Percentiles rank a stretch among this genome's conserved stretches.
phyloP scores from a whole-genome alignment of 2,329 filamentous ascomycete species.

The Eutypella sp. region DNA sequence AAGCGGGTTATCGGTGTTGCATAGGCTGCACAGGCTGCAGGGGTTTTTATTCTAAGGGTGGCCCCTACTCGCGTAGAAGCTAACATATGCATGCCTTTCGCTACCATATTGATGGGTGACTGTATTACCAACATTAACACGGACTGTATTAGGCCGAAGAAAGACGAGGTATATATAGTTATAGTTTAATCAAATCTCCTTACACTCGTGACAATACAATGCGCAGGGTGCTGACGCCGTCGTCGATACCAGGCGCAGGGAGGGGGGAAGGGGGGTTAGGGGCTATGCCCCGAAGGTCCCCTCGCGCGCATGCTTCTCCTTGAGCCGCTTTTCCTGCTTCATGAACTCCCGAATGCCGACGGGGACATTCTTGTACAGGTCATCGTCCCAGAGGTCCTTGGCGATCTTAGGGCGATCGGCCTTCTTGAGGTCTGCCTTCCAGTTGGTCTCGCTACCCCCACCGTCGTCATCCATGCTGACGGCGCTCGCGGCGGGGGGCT shows the following conservation, averaged over 20 bases:
- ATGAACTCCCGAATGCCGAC: conserved; percentile 96
- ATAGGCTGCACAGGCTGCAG: not conserved
- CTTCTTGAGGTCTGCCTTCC: conserved; percentile 38
- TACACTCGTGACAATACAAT: too few relatives aligned
- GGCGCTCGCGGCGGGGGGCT: conserved; percentile 28
- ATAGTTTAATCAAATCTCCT: too few relatives aligned
- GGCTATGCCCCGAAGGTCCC: conserved; percentile 40
- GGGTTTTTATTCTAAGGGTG: too few relatives aligned
- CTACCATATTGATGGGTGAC: too few relatives aligned
- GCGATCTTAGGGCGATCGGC: conserved; percentile 34
- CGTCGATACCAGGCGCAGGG: too few relatives aligned
- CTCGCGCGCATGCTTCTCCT: conserved; percentile 63
- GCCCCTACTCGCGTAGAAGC: too few relatives aligned
- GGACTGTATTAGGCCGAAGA: too few relatives aligned
- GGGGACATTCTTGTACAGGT: conserved; percentile 74
- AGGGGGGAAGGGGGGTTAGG: not conserved
- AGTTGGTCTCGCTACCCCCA: conserved; percentile 67
- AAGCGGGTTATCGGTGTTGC: not conserved
- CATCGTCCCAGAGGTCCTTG: conserved; percentile 55
- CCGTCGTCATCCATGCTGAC: conserved; percentile 75
- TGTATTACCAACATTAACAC: too few relatives aligned
- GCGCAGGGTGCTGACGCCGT: too few relatives aligned
- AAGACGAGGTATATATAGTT: too few relatives aligned
- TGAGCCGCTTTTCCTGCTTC: conserved; percentile 89
- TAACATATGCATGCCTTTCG: too few relatives aligned